These are phyloP conservation scores for Neurospora sp. DNA, from an alignment of 495 filamentous ascomycete species.

Conservation along the genomic window DNA sequence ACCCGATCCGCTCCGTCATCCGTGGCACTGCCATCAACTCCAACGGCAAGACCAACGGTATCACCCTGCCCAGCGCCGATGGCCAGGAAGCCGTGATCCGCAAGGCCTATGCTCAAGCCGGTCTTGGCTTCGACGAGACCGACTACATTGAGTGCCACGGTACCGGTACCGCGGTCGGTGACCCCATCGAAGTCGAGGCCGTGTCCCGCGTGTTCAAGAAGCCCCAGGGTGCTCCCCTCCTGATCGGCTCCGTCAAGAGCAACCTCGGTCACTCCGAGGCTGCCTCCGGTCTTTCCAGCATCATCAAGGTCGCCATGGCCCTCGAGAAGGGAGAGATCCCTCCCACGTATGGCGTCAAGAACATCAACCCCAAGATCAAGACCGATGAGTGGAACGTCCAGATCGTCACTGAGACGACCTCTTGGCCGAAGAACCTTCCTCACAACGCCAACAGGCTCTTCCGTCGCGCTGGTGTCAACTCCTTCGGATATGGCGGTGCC, in stretches of 20 bases:
- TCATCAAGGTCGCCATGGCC: slow-evolving; percentile 44
- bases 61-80: slow-evolving; percentile 40
- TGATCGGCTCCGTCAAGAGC: slow-evolving; percentile 41
- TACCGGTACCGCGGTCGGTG: slow-evolving; percentile 25
- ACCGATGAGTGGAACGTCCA: slow-evolving; percentile 17
- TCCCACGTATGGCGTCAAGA: slow-evolving; percentile 34
- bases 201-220: slow-evolving; percentile 12
- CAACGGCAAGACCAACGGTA: slow-evolving; percentile 39
- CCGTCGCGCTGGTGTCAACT: slow-evolving; percentile 41
- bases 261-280: slow-evolving; percentile 49
- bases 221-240: not conserved
- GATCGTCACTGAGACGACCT: slow-evolving; percentile 15
- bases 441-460: slow-evolving; percentile 8
- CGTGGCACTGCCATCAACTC: slow-evolving; percentile 42
- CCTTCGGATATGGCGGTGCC: slow-evolving; percentile 49
- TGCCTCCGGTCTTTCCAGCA: slow-evolving; percentile 36
- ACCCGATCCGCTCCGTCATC: slow-evolving; percentile 51
- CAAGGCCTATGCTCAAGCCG: slow-evolving; percentile 35
- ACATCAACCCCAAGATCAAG: slow-evolving; percentile 34
- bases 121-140: slow-evolving; percentile 32
- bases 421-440: slow-evolving; percentile 15
- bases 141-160: slow-evolving; percentile 29
- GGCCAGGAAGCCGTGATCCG: slow-evolving; percentile 43
- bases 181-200: slow-evolving; percentile 27
- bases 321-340: slow-evolving; percentile 40